phyloP scores from a whole-genome alignment of 306 rosid species.

The Acacia crassicarpa region DNA sequence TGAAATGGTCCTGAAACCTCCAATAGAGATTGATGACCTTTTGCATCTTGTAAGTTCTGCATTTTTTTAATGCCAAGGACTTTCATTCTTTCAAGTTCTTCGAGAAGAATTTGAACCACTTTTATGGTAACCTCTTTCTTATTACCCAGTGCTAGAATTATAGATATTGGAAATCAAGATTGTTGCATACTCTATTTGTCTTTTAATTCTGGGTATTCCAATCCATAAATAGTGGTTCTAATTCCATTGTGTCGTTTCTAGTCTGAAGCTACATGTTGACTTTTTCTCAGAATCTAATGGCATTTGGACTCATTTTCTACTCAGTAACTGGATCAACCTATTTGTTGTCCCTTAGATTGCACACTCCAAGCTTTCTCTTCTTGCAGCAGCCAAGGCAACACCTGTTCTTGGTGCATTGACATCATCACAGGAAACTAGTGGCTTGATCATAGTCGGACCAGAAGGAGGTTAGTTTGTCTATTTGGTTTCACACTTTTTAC shows the following conservation, averaged over 20 bases:
- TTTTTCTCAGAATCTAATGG: conserved; percentile 6
- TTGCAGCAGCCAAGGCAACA: conserved; percentile 76
- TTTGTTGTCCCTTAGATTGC: conserved; percentile 54
- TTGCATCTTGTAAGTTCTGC: conserved; percentile 64
- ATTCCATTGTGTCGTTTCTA: conserved; percentile 21
- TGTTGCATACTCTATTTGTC: conserved; percentile 5
- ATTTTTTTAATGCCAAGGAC: conserved; percentile 1
- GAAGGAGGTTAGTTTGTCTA: conserved; percentile 75
- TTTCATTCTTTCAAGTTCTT: conserved; percentile 1
- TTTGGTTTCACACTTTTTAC: conserved; percentile 1
- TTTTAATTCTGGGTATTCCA: conserved; percentile 8
- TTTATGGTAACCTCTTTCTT: conserved; percentile 18
- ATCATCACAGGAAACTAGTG: conserved; percentile 47
- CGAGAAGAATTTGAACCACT: conserved; percentile 11
- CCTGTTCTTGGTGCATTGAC: conserved; percentile 69
- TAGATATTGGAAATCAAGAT: conserved; percentile 1
- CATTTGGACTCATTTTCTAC: background rate
- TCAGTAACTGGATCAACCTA: conserved; percentile 19
- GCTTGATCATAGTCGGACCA: conserved; percentile 83
- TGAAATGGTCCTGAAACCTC: conserved; percentile 75
- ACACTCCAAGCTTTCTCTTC: conserved; percentile 65
- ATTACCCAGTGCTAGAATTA: conserved; percentile 21
- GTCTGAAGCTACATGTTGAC: background rate
- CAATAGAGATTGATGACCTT: conserved; percentile 50
- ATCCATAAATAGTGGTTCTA: background rate